Base-by-base conservation (phyloP, 2,329 filamentous ascomycete genomes). In the Purpureocillium lavendulum region DNA sequence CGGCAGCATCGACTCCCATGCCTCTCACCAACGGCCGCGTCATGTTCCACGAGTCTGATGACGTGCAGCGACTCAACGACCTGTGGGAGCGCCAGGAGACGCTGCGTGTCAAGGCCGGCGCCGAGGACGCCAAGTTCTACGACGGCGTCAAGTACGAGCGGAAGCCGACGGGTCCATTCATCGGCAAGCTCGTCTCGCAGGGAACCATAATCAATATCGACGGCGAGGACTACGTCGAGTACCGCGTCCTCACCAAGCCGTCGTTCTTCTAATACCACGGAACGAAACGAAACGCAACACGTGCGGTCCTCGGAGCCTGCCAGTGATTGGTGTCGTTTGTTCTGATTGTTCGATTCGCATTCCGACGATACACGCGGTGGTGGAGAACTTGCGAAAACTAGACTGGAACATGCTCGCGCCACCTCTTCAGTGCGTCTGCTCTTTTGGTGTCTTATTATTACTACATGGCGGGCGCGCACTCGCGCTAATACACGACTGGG, bases 151-250 rank as follows among this genome's bases (percentile, higher is more conserved):
- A 76, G 53, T 82, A 82, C 47, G 75, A 79, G 56, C 70, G 76
- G 39, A 80, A 79, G 58, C 56, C 67, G 26, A 77, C 59, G 4
- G 78, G 78, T 0, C 75, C 76, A 0, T 80, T 82, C 43, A 64
- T 70, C 45, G 77, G 77, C 17, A 79, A 80, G 53, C 68, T 81
- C n/a, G 76, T 79, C 24, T 77, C 73, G 35, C 69, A 75, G 43
- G 73, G 77, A 5, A 71, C 70, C 9, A 75, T 82, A 16, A 70
- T 82, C 49, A 79, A 64, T 35, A 82, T 82, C 43, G 76, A 82
- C 43, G 78, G 77, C 16, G 77, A 82, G 52, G 78, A 82, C 45
- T 82, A 77, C 44, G 76, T 82, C 28, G 78, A 82, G 54, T 82
- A 82, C 46, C 70, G 77, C 2, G 75, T 82, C 2, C 66, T 82